Percentiles rank a stretch among this genome's conserved stretches.
These are phyloP conservation scores for Epichloe glyceriae DNA, from an alignment of 2,329 filamentous ascomycete genomes.

Conservation along the genomic window DNA sequence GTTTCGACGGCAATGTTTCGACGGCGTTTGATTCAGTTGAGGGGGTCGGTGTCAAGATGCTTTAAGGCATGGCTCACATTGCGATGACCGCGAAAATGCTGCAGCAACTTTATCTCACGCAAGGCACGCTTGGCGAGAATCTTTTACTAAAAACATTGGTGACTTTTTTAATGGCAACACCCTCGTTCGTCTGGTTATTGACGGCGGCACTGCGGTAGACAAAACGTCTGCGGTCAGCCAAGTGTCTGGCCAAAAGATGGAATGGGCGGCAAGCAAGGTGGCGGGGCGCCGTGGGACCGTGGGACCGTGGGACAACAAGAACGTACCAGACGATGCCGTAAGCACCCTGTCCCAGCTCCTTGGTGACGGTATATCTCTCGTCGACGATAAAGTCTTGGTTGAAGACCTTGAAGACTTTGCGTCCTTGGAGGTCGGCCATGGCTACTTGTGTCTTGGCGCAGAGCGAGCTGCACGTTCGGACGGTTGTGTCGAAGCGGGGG, in stretches of 20 bases:
- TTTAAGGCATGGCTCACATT: constrained; percentile 46
- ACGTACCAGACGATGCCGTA: constrained; percentile 95
- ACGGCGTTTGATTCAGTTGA: not conserved
- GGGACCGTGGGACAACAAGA: not conserved
- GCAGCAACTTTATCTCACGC: constrained; percentile 95
- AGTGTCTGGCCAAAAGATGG: not conserved
- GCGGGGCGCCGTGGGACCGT: not conserved
- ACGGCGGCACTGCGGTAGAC: constrained; percentile 61
- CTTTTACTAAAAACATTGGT: constrained; percentile 99
- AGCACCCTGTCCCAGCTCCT: constrained; percentile 94
- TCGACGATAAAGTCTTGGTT: constrained; percentile 99
- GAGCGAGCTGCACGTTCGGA: not conserved
- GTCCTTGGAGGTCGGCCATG: constrained; percentile 34
- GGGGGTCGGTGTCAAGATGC: not conserved
- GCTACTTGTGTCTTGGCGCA: constrained; percentile 6
- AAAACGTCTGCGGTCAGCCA: not conserved
- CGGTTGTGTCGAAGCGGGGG: constrained; percentile 2
- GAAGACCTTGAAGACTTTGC: constrained; percentile 98
- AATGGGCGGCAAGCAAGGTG: too few relatives aligned
- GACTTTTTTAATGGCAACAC: constrained; percentile 98
- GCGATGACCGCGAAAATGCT: constrained; percentile 87
- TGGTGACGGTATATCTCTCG: constrained; percentile 95
- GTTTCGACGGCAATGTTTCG: too few relatives aligned
- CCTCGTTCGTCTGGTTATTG: constrained; percentile 81
- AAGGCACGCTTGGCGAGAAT: constrained; percentile 95